phyloP scores from a whole-genome alignment of 1,284 basidiomycete species.

The Vanrija humicola region DNA sequence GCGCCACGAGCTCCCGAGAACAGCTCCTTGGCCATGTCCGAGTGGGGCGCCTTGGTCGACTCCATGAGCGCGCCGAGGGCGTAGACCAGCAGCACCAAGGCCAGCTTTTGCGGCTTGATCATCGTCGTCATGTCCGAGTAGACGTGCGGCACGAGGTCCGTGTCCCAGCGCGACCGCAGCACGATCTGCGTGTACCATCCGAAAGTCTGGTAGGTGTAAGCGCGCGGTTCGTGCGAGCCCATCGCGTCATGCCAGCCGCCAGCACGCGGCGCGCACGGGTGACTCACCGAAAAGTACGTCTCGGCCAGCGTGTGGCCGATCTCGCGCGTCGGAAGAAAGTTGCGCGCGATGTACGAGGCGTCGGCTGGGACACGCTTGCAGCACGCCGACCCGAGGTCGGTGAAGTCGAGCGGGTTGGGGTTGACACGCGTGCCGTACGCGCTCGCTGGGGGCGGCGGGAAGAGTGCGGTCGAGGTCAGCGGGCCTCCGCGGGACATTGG shows the following conservation, averaged over 20 bases:
- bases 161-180: conserved; percentile 8
- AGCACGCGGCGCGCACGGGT: neutral
- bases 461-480: neutral
- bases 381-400: conserved; percentile 2
- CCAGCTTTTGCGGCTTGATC: conserved; percentile 19
- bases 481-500: neutral
- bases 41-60: conserved; percentile 8
- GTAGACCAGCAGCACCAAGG: conserved; percentile 29
- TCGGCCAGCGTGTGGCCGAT: conserved; percentile 8
- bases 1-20: conserved; percentile 9
- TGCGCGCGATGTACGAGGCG: conserved; percentile 6
- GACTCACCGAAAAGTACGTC: conserved; percentile 12
- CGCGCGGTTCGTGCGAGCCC: neutral
- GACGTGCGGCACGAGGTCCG: conserved; percentile 7
- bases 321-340: conserved; percentile 9
- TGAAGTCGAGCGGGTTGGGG: neutral
- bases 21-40: neutral
- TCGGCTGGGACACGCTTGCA: conserved; percentile 5
- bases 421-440: neutral
- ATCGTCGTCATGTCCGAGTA: conserved; percentile 1
- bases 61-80: conserved; percentile 32
- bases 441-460: neutral
- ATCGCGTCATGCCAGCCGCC: no score
- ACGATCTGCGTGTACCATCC: conserved; percentile 19
- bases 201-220: conserved; percentile 7